Evolutionary conservation across 2,329 filamentous ascomycete species (phyloP).

Genomic region (Ophiostoma quercus): DNA sequence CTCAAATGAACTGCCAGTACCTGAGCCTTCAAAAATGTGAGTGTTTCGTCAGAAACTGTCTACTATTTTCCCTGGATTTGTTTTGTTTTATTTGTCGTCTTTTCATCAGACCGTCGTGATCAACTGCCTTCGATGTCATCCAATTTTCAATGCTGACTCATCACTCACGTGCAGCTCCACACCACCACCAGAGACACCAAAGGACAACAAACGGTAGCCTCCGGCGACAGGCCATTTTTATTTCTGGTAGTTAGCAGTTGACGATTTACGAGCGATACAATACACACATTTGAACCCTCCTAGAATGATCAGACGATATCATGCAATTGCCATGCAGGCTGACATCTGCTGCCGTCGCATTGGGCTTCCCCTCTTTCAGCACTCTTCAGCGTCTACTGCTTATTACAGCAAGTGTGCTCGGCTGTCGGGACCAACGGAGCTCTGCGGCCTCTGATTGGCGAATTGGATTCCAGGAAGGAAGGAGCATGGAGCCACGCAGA

Average conservation of each 20-base stretch:
- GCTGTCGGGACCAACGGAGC: constrained; percentile 21
- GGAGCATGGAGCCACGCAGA: not conserved
- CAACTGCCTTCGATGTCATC: not conserved
- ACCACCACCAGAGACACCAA: not conserved
- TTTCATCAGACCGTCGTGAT: not conserved
- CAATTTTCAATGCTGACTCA: constrained; percentile 4
- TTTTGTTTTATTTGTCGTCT: not conserved
- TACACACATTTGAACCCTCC: not conserved
- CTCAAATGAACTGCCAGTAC: not conserved
- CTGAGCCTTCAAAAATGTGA: constrained; percentile 6
- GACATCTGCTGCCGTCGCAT: constrained; percentile 16
- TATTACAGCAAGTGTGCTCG: not conserved
- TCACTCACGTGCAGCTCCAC: constrained; percentile 14
- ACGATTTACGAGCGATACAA: constrained; percentile 1
- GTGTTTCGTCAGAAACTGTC: not conserved
- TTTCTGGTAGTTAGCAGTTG: not conserved
- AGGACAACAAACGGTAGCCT: not conserved
- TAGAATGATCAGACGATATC: constrained; percentile 4
- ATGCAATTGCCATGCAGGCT: constrained; percentile 1
- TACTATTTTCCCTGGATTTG: too few relatives aligned
- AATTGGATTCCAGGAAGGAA: constrained; percentile 17
- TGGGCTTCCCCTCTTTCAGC: not conserved
- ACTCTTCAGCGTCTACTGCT: too few relatives aligned
- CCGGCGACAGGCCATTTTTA: not conserved
- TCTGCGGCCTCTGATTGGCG: constrained; percentile 24